phyloP scores from a whole-genome alignment of 2,329 filamentous ascomycete species.

The Phaeosphaeriaceae sp. region DNA sequence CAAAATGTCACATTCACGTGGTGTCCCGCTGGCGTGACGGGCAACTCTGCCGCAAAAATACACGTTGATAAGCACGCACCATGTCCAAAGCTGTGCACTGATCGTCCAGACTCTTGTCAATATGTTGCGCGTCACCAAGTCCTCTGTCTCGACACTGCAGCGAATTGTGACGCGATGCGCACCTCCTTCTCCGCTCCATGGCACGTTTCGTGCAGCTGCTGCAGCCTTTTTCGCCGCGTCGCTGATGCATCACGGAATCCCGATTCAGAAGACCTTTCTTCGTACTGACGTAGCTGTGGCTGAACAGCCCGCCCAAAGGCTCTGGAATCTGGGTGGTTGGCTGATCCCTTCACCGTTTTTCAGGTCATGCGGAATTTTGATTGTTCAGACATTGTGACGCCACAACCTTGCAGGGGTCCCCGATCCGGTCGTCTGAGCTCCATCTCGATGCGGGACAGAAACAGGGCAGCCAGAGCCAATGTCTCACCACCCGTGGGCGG shows the following conservation, averaged over 20 bases:
- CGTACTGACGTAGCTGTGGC: neutral
- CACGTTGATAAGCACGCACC: neutral
- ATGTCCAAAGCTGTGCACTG: neutral
- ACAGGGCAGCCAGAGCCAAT: constrained; percentile 6
- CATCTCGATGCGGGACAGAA: neutral
- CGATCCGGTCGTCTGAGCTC: neutral
- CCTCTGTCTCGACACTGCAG: neutral
- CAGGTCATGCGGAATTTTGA: constrained; percentile 1
- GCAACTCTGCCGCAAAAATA: neutral
- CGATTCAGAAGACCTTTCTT: neutral
- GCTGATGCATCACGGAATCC: neutral
- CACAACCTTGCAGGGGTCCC: neutral
- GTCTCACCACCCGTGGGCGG: constrained; percentile 4
- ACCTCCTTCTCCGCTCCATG: constrained; percentile 10
- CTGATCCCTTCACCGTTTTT: neutral
- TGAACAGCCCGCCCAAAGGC: neutral
- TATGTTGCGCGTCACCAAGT: neutral
- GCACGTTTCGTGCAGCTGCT: neutral
- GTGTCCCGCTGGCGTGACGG: neutral
- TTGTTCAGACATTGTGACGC: constrained; percentile 5
- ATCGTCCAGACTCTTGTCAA: neutral
- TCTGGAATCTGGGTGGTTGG: neutral
- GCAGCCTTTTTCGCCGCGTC: neutral
- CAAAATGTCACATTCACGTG: neutral
- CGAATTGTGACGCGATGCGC: constrained; percentile 1